Evolutionary conservation across 768 basidiomycete species (phyloP), one percentile per base, ranked within the genome.

Genomic region (Tulasnella sp.): DNA sequence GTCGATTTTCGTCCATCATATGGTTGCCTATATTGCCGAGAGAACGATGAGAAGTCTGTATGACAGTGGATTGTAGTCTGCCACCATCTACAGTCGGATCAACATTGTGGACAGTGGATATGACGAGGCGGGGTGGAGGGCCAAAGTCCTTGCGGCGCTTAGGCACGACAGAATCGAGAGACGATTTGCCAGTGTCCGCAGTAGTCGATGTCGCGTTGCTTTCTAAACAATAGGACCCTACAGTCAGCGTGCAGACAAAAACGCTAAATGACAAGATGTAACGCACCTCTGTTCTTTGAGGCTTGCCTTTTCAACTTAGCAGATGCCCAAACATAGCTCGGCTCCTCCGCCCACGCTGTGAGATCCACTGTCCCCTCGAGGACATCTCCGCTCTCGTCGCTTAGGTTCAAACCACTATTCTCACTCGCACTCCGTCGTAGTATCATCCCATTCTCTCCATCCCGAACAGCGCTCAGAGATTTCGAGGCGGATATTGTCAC

Each of bases 261-360:
- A 51, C 2, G 23, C 7, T 15, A 7, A 27, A 26, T 32, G 23
- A 27, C 3, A 24, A 26, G 10, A 19, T 32, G 26, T 19, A 21
- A 21, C 45, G 19, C 45, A 19, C n/a, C 26, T 21, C 45, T 5
- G 10, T 48, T 48, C 45, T 48, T 48, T n/a, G 45, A 48, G 15
- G 34, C 34, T 15, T 38, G 7, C 34, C 13, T 58, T 10, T 17
- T 49, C 4, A 58, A 26, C 43, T 58, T 58, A 23, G 41, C 56
- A 17, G 42, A 49, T 27, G 56, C 44, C 56, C 56, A 58, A 15
- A 58, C 56, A 43, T 58, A 58, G 27, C 27, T 29, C 23, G 56
- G 56, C n/a, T 58, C 42, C 21, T 26, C 47, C 21, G 56, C 56
- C 56, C 47, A 58, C 26, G 56, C 27, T 13, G 19, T 49, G n/a